These are phyloP conservation scores for Trametes coccinea DNA, from an alignment of 768 basidiomycete genomes.

Conservation along the genomic window DNA sequence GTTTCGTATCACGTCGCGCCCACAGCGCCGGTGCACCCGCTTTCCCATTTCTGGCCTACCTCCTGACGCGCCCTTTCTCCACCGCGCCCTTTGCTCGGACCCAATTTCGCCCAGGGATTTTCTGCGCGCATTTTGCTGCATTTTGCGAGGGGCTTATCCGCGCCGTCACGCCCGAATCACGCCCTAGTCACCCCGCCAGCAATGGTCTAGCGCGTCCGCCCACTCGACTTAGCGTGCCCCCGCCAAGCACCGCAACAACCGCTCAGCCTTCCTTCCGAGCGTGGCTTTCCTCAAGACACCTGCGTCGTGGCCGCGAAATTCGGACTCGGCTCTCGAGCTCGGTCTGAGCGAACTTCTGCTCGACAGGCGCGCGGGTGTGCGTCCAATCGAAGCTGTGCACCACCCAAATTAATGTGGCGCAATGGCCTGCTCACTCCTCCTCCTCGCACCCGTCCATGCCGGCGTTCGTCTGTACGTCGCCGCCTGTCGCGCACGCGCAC, in stretches of 20 bases:
- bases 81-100: not conserved
- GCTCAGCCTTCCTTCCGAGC: not conserved
- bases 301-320: not conserved
- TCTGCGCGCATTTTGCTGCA: not conserved
- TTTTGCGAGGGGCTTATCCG: slow-evolving; percentile 4
- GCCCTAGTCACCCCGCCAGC: slow-evolving; percentile 11
- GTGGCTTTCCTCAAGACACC: no score
- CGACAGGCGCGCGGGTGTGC: not conserved
- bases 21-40: not conserved
- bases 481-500: not conserved
- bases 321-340: not conserved
- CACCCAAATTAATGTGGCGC: slow-evolving; percentile 12
- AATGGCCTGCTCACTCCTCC: not conserved
- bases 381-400: slow-evolving; percentile 9
- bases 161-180: slow-evolving; percentile 15
- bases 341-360: not conserved
- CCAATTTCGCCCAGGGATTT: not conserved
- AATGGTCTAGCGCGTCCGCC: slow-evolving; percentile 9
- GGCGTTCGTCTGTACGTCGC: not conserved
- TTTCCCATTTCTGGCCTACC: slow-evolving; percentile 2
- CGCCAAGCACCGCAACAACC: not conserved
- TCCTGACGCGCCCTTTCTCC: slow-evolving; percentile 11
- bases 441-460: not conserved
- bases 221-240: not conserved
- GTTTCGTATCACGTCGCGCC: slow-evolving; percentile 1